phyloP scores from a whole-genome alignment of 2,329 filamentous ascomycete species.

The Ophiostoma angusticollis region DNA sequence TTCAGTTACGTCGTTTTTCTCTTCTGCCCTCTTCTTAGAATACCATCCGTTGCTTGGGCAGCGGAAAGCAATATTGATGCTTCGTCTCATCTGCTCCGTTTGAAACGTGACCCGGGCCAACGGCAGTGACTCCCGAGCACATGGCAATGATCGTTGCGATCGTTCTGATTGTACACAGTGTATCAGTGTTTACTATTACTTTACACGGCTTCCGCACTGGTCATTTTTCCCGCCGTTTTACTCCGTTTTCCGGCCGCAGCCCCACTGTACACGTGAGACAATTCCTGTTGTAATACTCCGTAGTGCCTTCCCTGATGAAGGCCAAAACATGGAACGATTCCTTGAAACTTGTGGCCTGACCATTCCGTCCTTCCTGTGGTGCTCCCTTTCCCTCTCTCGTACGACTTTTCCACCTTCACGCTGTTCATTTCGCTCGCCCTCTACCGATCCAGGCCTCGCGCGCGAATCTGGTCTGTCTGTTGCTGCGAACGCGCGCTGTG shows the following conservation, averaged over 20 bases:
- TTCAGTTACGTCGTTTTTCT: background rate
- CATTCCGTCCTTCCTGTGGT: background rate
- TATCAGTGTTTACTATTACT: background rate
- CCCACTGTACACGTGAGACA: too few species aligned
- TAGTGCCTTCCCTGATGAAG: background rate
- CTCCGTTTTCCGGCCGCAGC: background rate
- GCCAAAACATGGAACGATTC: constrained; percentile 13
- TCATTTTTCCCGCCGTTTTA: background rate
- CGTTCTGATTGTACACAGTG: background rate
- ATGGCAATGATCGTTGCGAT: too few species aligned
- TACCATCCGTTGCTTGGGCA: too few species aligned
- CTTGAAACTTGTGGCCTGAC: constrained; percentile 14
- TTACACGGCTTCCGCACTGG: background rate
- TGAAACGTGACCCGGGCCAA: too few species aligned
- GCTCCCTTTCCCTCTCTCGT: constrained; percentile 5
- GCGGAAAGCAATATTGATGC: too few species aligned
- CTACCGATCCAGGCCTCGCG: background rate
- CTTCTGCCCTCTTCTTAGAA: background rate
- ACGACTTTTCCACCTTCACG: constrained; percentile 8
- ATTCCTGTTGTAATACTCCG: background rate
- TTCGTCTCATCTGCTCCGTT: background rate
- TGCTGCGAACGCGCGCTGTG: too few species aligned
- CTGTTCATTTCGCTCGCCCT: background rate
- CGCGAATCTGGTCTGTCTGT: too few species aligned
- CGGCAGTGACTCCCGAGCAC: too few species aligned